Percentiles rank a stretch among this genome's conserved stretches.
These are phyloP conservation scores for Ogataea siamensis DNA, from an alignment of 805 yeast species.

Conservation along the genomic window DNA sequence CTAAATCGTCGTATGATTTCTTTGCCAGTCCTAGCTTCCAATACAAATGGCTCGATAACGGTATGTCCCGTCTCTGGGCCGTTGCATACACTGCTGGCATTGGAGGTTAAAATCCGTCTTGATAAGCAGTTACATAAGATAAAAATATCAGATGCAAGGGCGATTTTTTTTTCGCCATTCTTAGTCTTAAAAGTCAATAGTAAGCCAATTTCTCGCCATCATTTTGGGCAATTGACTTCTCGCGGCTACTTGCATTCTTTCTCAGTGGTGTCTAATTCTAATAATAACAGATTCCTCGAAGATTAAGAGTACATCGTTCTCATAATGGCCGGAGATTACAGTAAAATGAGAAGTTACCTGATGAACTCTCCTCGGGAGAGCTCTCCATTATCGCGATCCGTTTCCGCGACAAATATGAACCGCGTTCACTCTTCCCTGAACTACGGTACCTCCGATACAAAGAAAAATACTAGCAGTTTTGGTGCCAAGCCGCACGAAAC, in stretches of 20 bases:
- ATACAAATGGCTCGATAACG: constrained; percentile 50
- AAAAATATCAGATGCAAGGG: neutral
- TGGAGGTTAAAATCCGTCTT: constrained; percentile 23
- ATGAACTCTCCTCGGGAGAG: constrained; percentile 23
- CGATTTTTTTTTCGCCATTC: constrained; percentile 8
- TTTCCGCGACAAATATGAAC: constrained; percentile 23
- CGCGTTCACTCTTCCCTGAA: constrained; percentile 13
- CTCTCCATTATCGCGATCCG: constrained; percentile 28
- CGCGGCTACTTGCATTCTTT: neutral
- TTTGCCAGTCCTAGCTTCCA: constrained; percentile 37
- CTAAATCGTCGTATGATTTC: constrained; percentile 40
- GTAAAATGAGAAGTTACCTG: constrained; percentile 14
- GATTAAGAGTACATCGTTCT: neutral
- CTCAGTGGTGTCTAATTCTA: neutral
- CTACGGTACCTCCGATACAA: constrained; percentile 3
- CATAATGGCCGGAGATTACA: constrained; percentile 12
- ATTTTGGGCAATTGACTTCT: neutral
- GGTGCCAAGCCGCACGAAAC: constrained; percentile 9
- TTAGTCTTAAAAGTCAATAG: neutral
- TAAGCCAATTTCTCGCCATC: neutral
- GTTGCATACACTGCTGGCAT: constrained; percentile 58
- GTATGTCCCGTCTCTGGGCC: constrained; percentile 63
- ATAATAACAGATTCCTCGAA: neutral
- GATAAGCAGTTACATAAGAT: constrained; percentile 3
- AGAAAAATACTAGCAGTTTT: constrained; percentile 3